Evolutionary conservation across 805 yeast species (phyloP), one percentile per base, ranked within the genome.

Genomic region (Priceomyces fermenticarens): DNA sequence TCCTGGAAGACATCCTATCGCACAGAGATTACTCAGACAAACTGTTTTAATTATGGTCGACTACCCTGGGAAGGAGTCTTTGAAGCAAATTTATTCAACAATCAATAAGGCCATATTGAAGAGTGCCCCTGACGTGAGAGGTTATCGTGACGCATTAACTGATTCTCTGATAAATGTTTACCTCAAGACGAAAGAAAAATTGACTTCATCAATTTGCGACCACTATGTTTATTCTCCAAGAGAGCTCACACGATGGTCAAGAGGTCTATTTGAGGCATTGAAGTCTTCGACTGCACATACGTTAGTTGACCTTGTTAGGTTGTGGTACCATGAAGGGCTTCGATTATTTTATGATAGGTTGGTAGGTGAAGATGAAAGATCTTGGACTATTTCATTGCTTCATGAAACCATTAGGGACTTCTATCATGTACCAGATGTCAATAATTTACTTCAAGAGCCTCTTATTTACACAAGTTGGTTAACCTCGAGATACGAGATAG

Each of bases 141-240:
- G 83, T 0, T 83, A 67, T 47, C 56, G 78, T 0, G 61, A 57
- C 1, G 63, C 73, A 0, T 47, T 88, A 8, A 78, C 91, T 0
- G 52, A 62, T 3, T 79, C 91, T 0, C 85, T 90, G 83, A 62
- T 91, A 10, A 70, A 70, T 1, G 70, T 87, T 1, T 90, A 85
- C 57, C 45, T 53, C 0, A 42, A 51, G 17, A 75, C 83, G 9
- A 72, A 64, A 32, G 34, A 43, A 0, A 44, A 52, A 1, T 79
- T 85, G 48, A 58, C 68, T 0, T 39, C 62, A 0, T 42, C 43
- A 0, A 44, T 49, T 0, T 78, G 72, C 25, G 63, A 77, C 1
- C 91, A 86, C 54, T 88, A 88, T 52, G 65, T 87, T 0, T 85
- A 83, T 55, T 83, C 95, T 15, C 98, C 98, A 0, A 79, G 98